Evolutionary conservation across 352 stramenopile genomes (phyloP).

Genomic region (Globisporangium megalacanthum): DNA sequence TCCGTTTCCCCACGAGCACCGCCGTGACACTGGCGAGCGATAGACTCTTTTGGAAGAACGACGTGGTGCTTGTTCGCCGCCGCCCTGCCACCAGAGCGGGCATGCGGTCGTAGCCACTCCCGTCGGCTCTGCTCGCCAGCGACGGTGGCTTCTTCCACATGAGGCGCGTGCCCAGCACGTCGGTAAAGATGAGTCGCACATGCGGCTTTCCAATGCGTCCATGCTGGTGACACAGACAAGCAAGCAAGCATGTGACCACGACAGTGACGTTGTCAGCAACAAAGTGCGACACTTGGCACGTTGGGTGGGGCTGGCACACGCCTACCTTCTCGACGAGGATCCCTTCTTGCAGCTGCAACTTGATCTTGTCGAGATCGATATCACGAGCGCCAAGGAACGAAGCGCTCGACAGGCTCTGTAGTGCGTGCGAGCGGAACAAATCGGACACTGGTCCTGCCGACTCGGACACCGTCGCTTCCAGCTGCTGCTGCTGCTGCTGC

Average conservation of each 20-base stretch:
- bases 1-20: conserved; percentile 34
- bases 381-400: conserved; percentile 7
- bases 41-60: conserved; percentile 29
- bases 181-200: conserved; percentile 27
- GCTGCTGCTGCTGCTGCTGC: background rate
- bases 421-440: background rate
- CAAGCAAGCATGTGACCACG: background rate
- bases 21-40: conserved; percentile 23
- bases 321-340: conserved; percentile 44
- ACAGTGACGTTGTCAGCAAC: background rate
- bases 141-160: conserved; percentile 34
- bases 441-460: background rate
- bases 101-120: conserved; percentile 4
- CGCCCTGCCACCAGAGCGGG: background rate
- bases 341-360: conserved; percentile 27
- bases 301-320: background rate
- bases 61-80: conserved; percentile 6
- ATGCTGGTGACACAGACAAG: conserved; percentile 18
- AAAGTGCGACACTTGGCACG: background rate
- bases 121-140: background rate
- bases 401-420: conserved; percentile 14
- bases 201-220: conserved; percentile 34
- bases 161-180: conserved; percentile 25
- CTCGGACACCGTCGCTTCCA: background rate
- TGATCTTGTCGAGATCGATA: conserved; percentile 30